Base-by-base conservation (phyloP, 331 rosid species). In the Saraca asoca region DNA sequence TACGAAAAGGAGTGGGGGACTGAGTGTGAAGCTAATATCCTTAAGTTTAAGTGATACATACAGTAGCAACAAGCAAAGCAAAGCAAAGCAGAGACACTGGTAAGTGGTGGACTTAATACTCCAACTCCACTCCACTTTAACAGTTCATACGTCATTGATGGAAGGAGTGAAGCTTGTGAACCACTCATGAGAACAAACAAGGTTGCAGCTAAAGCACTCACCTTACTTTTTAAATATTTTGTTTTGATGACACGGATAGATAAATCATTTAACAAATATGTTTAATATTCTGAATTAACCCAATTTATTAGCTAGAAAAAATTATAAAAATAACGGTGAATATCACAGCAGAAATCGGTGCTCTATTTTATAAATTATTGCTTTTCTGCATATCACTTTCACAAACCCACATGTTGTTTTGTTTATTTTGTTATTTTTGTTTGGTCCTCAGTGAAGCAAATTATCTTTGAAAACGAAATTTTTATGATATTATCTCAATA, bases 71-170 rank as follows among this genome's bases (percentile, higher is more conserved):
- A 34, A 37, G 9, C 41, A 37, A 6, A 0, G 6, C 38, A 34
- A 6, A 37, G 8, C 5, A 37, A 37, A 24, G 3, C 5, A 57
- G 39, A 58, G 67, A 39, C 34, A 76, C n/a, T 70, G 31, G 31
- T 58, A 70, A 62, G 16, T 70, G 68, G 82, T 73, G 79, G 69
- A 68, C 76, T 68, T 55, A 63, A 57, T 58, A 56, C 81, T 71
- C 81, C 80, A 54, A 43, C 76, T 78, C 75, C 72, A 78, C 31
- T 24, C 31, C 31, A 24, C 76, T 78, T 73, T 44, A 41, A 68
- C 58, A 56, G 37, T 34, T 62, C 70, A 38, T 53, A 67, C 68
- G 69, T 63, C 80, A 70, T 15, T 11, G 7, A 54, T 6, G 16
- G 9, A 51, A 39, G 8, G 56, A 51, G 48, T 8, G 62, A 49